Percentiles rank a stretch among this genome's conserved stretches.
Conservation (phyloP, 2,329 filamentous ascomycete species). For the Juglanconis oblonga region DNA sequence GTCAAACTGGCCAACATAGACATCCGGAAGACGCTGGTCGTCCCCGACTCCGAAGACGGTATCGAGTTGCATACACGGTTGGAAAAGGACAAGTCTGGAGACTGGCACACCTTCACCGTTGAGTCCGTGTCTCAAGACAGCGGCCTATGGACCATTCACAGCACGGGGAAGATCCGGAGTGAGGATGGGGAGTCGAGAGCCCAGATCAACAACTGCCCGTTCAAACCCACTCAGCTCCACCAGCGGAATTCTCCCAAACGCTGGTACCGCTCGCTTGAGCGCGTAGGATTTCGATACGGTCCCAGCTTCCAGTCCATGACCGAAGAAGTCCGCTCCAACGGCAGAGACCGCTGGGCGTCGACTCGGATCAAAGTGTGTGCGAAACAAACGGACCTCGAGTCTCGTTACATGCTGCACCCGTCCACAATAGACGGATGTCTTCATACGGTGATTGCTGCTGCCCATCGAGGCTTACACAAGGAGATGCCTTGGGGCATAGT, state of each 20-base stretch:
- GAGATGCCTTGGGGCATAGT: conserved; percentile 30
- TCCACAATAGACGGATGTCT: conserved; percentile 35
- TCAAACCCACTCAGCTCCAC: conserved; percentile 8
- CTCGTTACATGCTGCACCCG: conserved; percentile 37
- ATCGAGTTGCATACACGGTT: not conserved
- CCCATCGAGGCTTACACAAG: conserved; percentile 26
- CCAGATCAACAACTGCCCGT: conserved; percentile 12
- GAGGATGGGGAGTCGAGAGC: too few species aligned
- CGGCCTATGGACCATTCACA: too few species aligned
- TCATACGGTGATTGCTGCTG: conserved; percentile 31
- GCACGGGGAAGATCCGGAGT: too few species aligned
- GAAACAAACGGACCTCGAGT: conserved; percentile 28
- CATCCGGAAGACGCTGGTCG: not conserved
- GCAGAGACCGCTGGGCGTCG: conserved; percentile 23
- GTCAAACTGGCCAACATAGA: not conserved
- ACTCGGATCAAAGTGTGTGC: conserved; percentile 22
- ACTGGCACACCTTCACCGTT: too few species aligned
- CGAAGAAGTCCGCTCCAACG: not conserved
- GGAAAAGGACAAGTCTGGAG: too few species aligned
- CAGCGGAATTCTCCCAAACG: conserved; percentile 26
- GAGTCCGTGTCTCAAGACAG: too few species aligned
- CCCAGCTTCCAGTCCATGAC: conserved; percentile 33
- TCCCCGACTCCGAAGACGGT: not conserved
- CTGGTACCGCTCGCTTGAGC: conserved; percentile 31
- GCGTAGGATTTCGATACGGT: conserved; percentile 38